phyloP scores from a whole-genome alignment of 164 flowering plant species.

The Tinospora cordifolia region DNA sequence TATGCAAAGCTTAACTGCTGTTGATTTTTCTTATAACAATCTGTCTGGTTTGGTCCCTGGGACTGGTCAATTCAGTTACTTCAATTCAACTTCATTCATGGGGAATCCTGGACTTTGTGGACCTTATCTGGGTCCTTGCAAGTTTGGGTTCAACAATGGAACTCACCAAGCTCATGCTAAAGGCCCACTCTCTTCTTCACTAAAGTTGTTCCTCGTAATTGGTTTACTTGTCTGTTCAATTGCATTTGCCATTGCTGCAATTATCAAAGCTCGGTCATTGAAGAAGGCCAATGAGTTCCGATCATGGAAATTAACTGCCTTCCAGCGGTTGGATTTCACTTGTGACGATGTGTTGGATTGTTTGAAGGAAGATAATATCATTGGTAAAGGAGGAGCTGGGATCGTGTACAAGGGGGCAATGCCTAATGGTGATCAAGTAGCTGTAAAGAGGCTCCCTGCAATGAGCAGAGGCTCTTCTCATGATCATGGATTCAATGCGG shows the following conservation, averaged over 20 bases:
- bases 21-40: slow-evolving; percentile 87
- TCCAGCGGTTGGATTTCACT: slow-evolving; percentile 86
- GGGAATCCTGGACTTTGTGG: slow-evolving; percentile 96
- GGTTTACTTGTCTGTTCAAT: slow-evolving; percentile 86
- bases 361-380: slow-evolving; percentile 91
- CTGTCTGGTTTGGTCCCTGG: slow-evolving; percentile 88
- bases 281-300: slow-evolving; percentile 70
- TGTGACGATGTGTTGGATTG: slow-evolving; percentile 79
- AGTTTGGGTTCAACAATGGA: slow-evolving; percentile 41
- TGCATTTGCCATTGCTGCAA: slow-evolving; percentile 81
- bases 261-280: slow-evolving; percentile 75
- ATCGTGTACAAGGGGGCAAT: slow-evolving; percentile 85
- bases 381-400: slow-evolving; percentile 98
- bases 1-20: slow-evolving; percentile 93
- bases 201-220: slow-evolving; percentile 84
- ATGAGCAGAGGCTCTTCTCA: slow-evolving; percentile 91
- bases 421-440: slow-evolving; percentile 81
- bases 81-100: slow-evolving; percentile 75
- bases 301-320: slow-evolving; percentile 89
- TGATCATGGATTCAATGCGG: slow-evolving; percentile 96
- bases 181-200: slow-evolving; percentile 62
- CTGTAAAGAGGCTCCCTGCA: slow-evolving; percentile 82
- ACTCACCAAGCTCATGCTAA: slow-evolving; percentile 39
- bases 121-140: slow-evolving; percentile 78
- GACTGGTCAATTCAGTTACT: slow-evolving; percentile 91